Percentiles rank a stretch among this genome's conserved stretches.
phyloP scores from a whole-genome alignment of 78 protist species.

The Dictyostelium discoideum region DNA sequence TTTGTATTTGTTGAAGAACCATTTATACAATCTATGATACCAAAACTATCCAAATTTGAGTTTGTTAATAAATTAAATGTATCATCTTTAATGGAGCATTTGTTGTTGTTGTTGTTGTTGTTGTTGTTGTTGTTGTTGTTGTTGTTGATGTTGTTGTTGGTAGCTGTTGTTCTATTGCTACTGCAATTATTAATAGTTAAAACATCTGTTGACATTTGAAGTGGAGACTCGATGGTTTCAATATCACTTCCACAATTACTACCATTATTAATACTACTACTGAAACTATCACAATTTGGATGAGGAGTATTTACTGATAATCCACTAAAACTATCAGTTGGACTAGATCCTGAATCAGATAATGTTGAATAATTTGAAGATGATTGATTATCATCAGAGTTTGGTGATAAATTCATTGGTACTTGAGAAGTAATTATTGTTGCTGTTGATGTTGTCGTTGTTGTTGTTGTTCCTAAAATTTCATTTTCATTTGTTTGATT shows the following conservation, averaged over 20 bases:
- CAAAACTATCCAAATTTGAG: not conserved
- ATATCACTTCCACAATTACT: not conserved
- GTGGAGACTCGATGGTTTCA: not conserved
- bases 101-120: not conserved
- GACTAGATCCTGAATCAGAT: not conserved
- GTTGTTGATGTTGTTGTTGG: not conserved
- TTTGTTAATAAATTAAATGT: not conserved
- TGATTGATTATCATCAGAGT: not conserved
- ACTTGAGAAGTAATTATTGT: not conserved
- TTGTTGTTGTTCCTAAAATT: not conserved
- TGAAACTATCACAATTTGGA: not conserved
- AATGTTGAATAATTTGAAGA: not conserved
- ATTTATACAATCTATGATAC: not conserved
- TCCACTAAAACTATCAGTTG: not conserved
- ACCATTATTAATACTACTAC: not conserved
- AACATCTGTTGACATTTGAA: not conserved
- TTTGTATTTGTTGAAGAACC: not conserved
- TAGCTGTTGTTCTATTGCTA: not conserved
- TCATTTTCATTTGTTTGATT: not conserved
- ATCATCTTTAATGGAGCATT: not conserved
- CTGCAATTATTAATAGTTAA: no score
- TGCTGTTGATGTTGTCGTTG: not conserved
- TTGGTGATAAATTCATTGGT: not conserved
- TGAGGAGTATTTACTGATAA: slow-evolving; percentile 17
- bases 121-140: not conserved